phyloP scores from a whole-genome alignment of 441 rosid species.

The Brassica balearica region DNA sequence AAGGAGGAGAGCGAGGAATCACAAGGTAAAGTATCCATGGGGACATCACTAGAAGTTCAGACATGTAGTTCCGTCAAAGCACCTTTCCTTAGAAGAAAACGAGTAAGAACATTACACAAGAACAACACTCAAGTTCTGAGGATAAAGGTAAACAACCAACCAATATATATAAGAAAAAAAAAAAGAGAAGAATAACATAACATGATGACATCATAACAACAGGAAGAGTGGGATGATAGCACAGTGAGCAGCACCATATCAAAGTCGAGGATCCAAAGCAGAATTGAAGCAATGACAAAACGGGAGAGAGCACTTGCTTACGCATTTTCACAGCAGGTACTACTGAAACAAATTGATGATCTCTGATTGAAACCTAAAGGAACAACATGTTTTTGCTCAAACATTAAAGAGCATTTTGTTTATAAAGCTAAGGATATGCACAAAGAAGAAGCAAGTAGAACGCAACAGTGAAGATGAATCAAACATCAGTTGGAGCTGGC shows the following conservation, averaged over 20 bases:
- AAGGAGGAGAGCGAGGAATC: constrained; percentile 32
- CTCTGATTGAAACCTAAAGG: constrained; percentile 3
- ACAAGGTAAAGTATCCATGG: constrained; percentile 44
- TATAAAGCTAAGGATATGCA: constrained; percentile 66
- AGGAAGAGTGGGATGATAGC: constrained; percentile 96
- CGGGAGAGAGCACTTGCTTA: constrained; percentile 90
- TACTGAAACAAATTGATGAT: background rate
- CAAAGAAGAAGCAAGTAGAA: constrained; percentile 61
- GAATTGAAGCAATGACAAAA: constrained; percentile 74
- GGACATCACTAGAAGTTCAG: constrained; percentile 80
- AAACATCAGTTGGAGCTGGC: constrained; percentile 80
- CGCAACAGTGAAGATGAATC: constrained; percentile 40
- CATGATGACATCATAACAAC: constrained; percentile 34
- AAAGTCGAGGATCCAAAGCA: constrained; percentile 67
- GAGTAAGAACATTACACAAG: constrained; percentile 48
- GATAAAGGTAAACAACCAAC: constrained; percentile 57
- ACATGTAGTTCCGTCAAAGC: constrained; percentile 58
- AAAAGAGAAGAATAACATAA: constrained; percentile 13
- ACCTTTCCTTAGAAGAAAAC: constrained; percentile 45
- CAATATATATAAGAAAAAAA: background rate
- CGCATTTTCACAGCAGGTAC: constrained; percentile 92
- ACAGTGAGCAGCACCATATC: constrained; percentile 78
- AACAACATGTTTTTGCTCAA: background rate
- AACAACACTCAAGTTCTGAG: constrained; percentile 54
- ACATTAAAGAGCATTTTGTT: background rate